Percentiles rank a stretch among this genome's conserved stretches.
Evolutionary conservation across 495 filamentous ascomycete species (phyloP).

Genomic region (Hamigera avellanea): DNA sequence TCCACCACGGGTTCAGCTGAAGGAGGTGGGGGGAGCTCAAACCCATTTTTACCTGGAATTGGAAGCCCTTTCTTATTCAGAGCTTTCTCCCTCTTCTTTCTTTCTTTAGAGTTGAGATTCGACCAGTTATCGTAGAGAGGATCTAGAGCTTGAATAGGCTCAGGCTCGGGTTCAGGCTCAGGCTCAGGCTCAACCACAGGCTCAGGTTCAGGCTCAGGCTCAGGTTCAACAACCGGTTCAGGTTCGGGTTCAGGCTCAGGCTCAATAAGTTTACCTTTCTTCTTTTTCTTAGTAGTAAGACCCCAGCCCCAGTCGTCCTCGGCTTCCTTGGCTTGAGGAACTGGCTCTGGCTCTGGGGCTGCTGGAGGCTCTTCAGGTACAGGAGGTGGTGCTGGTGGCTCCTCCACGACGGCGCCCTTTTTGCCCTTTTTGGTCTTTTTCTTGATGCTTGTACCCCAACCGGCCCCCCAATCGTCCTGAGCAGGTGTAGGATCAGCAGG

Average conservation of each 20-base stretch:
- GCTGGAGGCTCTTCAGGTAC: not conserved
- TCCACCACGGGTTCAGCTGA: not conserved
- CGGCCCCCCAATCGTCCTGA: no score
- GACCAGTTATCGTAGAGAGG: constrained; percentile 28
- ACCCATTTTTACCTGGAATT: constrained; percentile 12
- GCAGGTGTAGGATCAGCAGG: no score
- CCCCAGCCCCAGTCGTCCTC: not conserved
- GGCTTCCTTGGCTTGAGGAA: not conserved
- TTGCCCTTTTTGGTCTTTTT: no score
- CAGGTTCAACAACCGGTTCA: constrained; percentile 8
- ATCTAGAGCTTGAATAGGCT: constrained; percentile 2
- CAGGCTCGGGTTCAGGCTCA: constrained; percentile 8
- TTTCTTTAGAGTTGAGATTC: constrained; percentile 23
- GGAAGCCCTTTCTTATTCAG: constrained; percentile 23
- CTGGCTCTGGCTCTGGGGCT: not conserved
- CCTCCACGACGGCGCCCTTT: not conserved
- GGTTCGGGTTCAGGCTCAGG: constrained; percentile 8
- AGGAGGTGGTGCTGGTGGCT: not conserved
- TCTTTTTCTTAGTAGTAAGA: constrained; percentile 2
- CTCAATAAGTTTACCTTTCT: constrained; percentile 6
- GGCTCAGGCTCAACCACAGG: constrained; percentile 8
- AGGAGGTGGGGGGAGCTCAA: not conserved
- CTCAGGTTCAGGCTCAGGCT: constrained; percentile 14
- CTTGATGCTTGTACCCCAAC: no score
- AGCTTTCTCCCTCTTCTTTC: constrained; percentile 28